Base-by-base conservation (phyloP, 1,284 basidiomycete species). In the Ganoderma sp. region DNA sequence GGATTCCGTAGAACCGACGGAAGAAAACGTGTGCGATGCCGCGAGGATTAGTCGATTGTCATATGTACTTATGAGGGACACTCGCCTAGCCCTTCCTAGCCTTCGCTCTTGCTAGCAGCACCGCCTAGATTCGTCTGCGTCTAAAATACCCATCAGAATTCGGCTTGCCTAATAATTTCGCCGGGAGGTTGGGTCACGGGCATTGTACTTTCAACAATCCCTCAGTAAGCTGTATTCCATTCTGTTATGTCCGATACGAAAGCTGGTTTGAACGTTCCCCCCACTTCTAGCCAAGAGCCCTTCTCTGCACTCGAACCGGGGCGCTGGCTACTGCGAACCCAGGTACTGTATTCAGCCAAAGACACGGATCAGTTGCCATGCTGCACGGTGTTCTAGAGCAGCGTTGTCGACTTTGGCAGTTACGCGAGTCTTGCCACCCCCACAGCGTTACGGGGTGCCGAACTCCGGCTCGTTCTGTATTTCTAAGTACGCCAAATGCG, bases 41-140 rank as follows among this genome's bases (percentile, higher is more conserved):
- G 32, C 22, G 22, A 52, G 48, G 48, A 25, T 10, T 39, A 39
- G 48, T 52, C 48, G 22, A 22, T 52, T 52, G 48, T 52, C 48
- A 52, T 52, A 52, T 28, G 22, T 25, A 25, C 22, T 52, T 52
- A 52, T 52, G 22, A 10, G 22, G 48, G 48, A 6, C 25, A 14
- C 22, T 22, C 48, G 48, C 22, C 48, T 52, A 52, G 48, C 22
- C 48, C 48, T 52, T 32, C 32, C 32, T 32, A 32, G 32, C 32
- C 32, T 32, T 25, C 22, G 48, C 48, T 25, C 48, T 12, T 25
- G 9, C 48, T 14, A 52, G 48, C 45, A 8, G 45, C 48, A 28
- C 25, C 25, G 48, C 48, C 48, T 52, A 52, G 48, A 52, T 52
- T 28, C 25, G 48, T 52, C 48, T 28, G 22, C 48, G 48, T 52